A percentile compares a stretch with the other conserved stretches of the same genome.
phyloP scores from a whole-genome alignment of 2,329 filamentous ascomycete species.

The Cordyceps cateniannulata region DNA sequence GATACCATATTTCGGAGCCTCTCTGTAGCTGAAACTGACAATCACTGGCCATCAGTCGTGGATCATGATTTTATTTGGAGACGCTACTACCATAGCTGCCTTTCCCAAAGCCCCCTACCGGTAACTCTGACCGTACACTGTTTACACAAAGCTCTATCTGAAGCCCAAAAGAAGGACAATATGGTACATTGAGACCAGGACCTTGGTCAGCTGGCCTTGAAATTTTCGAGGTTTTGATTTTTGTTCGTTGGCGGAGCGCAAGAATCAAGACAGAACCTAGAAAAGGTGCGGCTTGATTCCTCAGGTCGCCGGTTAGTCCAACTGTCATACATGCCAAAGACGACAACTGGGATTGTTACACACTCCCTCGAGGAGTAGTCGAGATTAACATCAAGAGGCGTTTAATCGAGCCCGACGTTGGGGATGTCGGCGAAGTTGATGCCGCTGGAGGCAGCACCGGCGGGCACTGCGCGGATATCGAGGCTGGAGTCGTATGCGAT shows the following conservation, averaged over 20 bases:
- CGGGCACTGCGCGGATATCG: conserved; percentile 44
- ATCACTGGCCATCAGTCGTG: conserved; percentile 9
- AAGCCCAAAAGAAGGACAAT: conserved; percentile 31
- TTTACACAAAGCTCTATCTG: conserved; percentile 37
- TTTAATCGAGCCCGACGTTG: conserved; percentile 49
- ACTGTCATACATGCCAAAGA: conserved; percentile 6
- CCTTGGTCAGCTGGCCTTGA: background rate
- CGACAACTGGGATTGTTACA: background rate
- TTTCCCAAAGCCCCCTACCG: conserved; percentile 25
- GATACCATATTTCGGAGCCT: no score
- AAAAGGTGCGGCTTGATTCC: background rate
- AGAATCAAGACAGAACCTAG: background rate
- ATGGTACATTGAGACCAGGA: conserved; percentile 32
- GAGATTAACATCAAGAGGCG: background rate
- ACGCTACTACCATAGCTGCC: conserved; percentile 25
- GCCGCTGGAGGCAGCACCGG: conserved; percentile 22
- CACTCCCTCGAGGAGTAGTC: background rate
- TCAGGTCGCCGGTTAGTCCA: background rate
- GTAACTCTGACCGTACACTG: conserved; percentile 29
- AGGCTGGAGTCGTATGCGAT: conserved; percentile 81
- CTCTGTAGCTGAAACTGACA: background rate
- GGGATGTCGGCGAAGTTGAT: conserved; percentile 43
- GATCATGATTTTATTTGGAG: conserved; percentile 23
- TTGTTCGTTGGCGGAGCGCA: background rate
- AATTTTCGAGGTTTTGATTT: conserved; percentile 5